Base-by-base conservation (phyloP, 176 grass and related monocot species). In the Calamus simplicifolius region DNA sequence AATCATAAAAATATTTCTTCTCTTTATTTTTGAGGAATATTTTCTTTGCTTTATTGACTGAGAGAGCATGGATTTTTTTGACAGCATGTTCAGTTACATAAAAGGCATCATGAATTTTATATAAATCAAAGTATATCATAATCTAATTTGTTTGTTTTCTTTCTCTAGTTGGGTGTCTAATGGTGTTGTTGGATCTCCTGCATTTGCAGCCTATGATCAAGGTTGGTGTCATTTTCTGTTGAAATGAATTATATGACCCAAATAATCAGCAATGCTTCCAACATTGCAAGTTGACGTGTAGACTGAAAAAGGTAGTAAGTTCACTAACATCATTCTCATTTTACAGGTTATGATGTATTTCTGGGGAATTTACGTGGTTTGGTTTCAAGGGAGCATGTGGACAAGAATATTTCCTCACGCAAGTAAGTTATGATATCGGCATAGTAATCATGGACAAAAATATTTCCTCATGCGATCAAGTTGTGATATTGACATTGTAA, bases 131-230 rank as follows among this genome's bases (percentile, higher is more conserved):
- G 13, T 18, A 14, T 25, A 8, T 18, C 23, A 18, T 25, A 12
- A 28, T 68, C 58, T 62, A 58, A 7, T 58, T 77, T 12, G 72
- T 52, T 18, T 62, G 6, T 53, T 58, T 21, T 70, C 18, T 5
- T 16, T 7, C 15, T 63, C 53, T 81, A 97, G 92, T 68, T 97
- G 92, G 92, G 81, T 97, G 49, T 91, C 92, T 18, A 97, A 97
- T 57, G 92, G 92, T 72, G 87, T 97, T 77, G 87, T 97, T 69
- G 92, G 92, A 60, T 97, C 92, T 54, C 92, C 92, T 58, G 87
- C 92, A 77, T 97, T 97, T 85, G 92, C 92, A 16, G 92, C 92
- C 57, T 91, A 82, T 69, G 92, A 91, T 88, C 92, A 97, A 88
- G 92, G 92, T 91, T 68, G 57, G 66, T 67, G 63, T 25, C 5